Percentiles rank a stretch among this genome's conserved stretches.
These are phyloP conservation scores for Papiliotrema nemorosa DNA, from an alignment of 1,284 basidiomycete genomes.

Conservation along the genomic window DNA sequence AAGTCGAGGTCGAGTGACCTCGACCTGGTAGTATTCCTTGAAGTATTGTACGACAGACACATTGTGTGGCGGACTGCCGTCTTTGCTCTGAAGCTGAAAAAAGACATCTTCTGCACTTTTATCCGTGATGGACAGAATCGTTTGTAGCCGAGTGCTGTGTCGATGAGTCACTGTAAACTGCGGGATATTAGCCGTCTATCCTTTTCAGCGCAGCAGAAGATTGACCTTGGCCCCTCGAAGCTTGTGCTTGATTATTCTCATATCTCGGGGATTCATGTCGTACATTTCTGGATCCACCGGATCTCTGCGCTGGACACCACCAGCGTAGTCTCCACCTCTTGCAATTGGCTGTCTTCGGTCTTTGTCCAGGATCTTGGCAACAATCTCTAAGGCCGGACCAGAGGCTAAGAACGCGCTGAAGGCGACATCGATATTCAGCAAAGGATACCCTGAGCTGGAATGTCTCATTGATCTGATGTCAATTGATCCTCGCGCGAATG, in stretches of 20 bases:
- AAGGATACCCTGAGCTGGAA: slow-evolving; percentile 23
- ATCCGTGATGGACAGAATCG: slow-evolving; percentile 30
- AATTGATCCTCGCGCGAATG: background rate
- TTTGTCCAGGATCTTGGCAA: slow-evolving; percentile 14
- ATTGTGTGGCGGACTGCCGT: slow-evolving; percentile 22
- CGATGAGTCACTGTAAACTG: slow-evolving; percentile 29
- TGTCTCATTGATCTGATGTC: slow-evolving; percentile 37
- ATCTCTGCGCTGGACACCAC: slow-evolving; percentile 11
- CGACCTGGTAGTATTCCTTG: slow-evolving; percentile 36
- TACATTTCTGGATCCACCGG: slow-evolving; percentile 22
- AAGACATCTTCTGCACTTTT: slow-evolving; percentile 29
- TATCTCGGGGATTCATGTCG: slow-evolving; percentile 23
- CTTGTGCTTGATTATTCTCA: slow-evolving; percentile 38
- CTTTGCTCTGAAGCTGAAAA: slow-evolving; percentile 22
- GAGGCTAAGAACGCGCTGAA: slow-evolving; percentile 45
- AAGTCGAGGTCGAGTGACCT: slow-evolving; percentile 39
- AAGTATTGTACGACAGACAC: slow-evolving; percentile 45
- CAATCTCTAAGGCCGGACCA: slow-evolving; percentile 35
- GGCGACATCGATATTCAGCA: slow-evolving; percentile 44
- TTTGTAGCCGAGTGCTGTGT: slow-evolving; percentile 32
- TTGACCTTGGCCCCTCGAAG: slow-evolving; percentile 22
- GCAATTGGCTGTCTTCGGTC: slow-evolving; percentile 21
- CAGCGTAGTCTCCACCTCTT: slow-evolving; percentile 14
- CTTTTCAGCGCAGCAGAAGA: slow-evolving; percentile 37
- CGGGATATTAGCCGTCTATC: background rate